A percentile compares a stretch with the other conserved stretches of the same genome.
phyloP scores from a whole-genome alignment of 495 filamentous ascomycete species.

The Antarctomyces pellizariae region DNA sequence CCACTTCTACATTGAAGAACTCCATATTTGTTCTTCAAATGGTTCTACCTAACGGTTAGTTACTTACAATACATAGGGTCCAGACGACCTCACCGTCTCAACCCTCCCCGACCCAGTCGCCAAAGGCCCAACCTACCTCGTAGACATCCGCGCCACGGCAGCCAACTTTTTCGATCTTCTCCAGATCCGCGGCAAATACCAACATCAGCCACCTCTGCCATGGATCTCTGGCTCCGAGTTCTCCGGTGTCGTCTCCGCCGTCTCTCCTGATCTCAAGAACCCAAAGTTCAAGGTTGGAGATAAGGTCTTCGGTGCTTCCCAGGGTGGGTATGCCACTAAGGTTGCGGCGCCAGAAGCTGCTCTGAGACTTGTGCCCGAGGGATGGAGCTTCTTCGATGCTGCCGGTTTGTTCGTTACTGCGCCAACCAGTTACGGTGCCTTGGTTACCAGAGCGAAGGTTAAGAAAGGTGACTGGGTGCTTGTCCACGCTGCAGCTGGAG shows the following conservation, averaged over 20 bases:
- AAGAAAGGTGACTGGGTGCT: constrained; percentile 69
- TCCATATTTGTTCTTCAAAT: not conserved
- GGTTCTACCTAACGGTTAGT: constrained; percentile 4
- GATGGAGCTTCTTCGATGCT: constrained; percentile 66
- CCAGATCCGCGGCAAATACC: constrained; percentile 26
- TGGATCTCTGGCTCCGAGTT: constrained; percentile 83
- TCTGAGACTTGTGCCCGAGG: constrained; percentile 48
- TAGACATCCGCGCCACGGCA: constrained; percentile 68
- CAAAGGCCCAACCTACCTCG: constrained; percentile 50
- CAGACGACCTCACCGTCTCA: constrained; percentile 51
- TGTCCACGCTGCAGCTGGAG: constrained; percentile 80
- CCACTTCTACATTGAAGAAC: constrained; percentile 1
- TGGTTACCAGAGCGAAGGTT: constrained; percentile 55
- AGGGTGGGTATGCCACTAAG: constrained; percentile 70
- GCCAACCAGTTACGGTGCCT: constrained; percentile 69
- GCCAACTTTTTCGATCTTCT: constrained; percentile 77
- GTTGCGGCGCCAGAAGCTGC: constrained; percentile 38
- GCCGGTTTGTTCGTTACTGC: constrained; percentile 81
- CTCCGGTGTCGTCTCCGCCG: constrained; percentile 46
- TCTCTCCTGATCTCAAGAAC: constrained; percentile 21
- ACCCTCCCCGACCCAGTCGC: constrained; percentile 51
- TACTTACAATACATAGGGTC: constrained; percentile 28
- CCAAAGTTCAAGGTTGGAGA: constrained; percentile 50
- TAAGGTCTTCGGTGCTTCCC: constrained; percentile 64
- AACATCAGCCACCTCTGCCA: constrained; percentile 43